phyloP scores from a whole-genome alignment of 768 basidiomycete genomes.

The Termitomyces sp. region DNA sequence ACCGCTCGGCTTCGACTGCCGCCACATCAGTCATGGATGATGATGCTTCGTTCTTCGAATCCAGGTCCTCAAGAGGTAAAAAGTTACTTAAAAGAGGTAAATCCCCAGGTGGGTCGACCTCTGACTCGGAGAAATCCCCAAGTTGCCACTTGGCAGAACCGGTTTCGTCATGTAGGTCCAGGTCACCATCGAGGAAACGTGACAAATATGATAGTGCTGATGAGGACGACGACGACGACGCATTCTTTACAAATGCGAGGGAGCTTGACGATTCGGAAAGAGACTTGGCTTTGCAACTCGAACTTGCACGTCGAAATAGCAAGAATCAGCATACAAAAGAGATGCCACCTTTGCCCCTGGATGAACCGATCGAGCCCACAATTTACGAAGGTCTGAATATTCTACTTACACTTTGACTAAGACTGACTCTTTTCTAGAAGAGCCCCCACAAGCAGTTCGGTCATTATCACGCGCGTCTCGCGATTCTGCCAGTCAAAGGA shows the following conservation, averaged over 20 bases:
- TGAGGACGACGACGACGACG: constrained; percentile 35
- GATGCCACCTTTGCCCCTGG: constrained; percentile 35
- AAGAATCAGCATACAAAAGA: constrained; percentile 62
- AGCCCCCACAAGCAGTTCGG: constrained; percentile 51
- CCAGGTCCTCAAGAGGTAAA: constrained; percentile 46
- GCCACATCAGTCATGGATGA: constrained; percentile 62
- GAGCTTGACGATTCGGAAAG: constrained; percentile 65
- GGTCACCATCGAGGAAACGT: constrained; percentile 42
- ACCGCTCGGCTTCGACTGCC: constrained; percentile 69
- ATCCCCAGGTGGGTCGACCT: constrained; percentile 40
- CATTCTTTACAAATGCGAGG: constrained; percentile 32
- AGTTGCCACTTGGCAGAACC: constrained; percentile 32
- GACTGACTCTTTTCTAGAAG: constrained; percentile 40
- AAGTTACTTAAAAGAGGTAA: constrained; percentile 40
- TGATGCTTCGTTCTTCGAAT: constrained; percentile 45
- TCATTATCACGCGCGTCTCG: constrained; percentile 54
- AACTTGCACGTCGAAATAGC: constrained; percentile 83
- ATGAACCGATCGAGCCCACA: constrained; percentile 54
- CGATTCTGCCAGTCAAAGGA: constrained; percentile 38
- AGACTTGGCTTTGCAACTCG: constrained; percentile 74
- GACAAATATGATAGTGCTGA: constrained; percentile 38
- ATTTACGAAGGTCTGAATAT: constrained; percentile 70
- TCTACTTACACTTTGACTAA: constrained; percentile 7
- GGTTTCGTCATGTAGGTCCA: constrained; percentile 31
- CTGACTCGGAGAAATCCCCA: constrained; percentile 44